Evolutionary conservation across 106 monocot genomes (phyloP), one percentile per base, ranked within the genome.

Genomic region (Posidonia australis): DNA sequence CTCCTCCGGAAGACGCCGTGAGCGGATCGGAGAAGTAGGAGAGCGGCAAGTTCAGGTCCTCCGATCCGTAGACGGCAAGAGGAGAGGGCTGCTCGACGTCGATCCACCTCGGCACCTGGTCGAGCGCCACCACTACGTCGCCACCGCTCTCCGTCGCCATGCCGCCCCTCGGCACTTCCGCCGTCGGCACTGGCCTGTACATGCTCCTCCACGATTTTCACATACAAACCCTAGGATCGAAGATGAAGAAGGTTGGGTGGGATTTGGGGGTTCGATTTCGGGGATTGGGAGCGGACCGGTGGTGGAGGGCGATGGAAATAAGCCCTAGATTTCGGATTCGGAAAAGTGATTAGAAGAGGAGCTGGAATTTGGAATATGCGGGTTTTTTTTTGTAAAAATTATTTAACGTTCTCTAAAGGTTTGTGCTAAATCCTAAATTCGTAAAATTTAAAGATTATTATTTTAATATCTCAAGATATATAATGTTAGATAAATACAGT

Each of bases 51-150:
- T 82, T 76, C 48, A 77, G 58, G 61, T 84, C 90, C 56, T 67
- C 88, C 9, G n/a, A 20, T 14, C 65, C 73, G 29, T 72, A 64
- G 13, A 23, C 13, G 6, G 60, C 31, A 46, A 52, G 31, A 24
- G 70, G 21, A 1, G 69, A 31, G 11, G 76, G 69, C 48, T 90
- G 98, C 60, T 91, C 98, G 2, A 85, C 67, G 70, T 98, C 98
- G 70, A 78, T 88, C 98, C 98, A 98, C 41, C 87, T 71, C 41
- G 98, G 98, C 23, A 98, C 77, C 71, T 98, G 98, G 60, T 98
- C 98, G 59, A 98, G 87, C 53, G 75, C 79, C 75, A 91, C 91
- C 30, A 83, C 80, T 44, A 49, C 71, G 16, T 78, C 84, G 26
- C 62, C 80, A 24, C 70, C 81, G 64, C 77, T 77, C 61, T 81